phyloP scores from a whole-genome alignment of 768 basidiomycete species.

The Auricularia heimuer region DNA sequence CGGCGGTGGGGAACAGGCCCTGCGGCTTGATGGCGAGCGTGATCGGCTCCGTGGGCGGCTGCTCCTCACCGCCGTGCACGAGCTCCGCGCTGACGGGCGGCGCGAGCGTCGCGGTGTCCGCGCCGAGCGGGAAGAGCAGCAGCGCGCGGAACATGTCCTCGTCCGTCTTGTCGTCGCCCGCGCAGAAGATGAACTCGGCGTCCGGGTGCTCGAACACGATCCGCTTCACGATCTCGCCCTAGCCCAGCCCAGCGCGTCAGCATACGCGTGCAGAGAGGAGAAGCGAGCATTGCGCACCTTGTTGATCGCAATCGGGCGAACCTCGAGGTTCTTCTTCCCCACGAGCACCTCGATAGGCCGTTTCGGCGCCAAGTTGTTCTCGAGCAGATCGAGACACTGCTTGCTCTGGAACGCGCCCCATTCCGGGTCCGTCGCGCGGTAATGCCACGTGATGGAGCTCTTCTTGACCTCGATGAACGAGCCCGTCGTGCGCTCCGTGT shows the following conservation, averaged over 20 bases:
- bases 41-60: slow-evolving; percentile 26
- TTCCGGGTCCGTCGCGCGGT: slow-evolving; percentile 84
- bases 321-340: slow-evolving; percentile 98
- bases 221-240: slow-evolving; percentile 94
- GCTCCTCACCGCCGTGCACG: slow-evolving; percentile 3
- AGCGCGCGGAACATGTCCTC: slow-evolving; percentile 99
- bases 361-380: slow-evolving; percentile 88
- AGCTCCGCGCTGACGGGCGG: slow-evolving; percentile 7
- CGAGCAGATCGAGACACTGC: slow-evolving; percentile 91
- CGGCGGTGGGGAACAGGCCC: slow-evolving; percentile 81
- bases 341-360: slow-evolving; percentile 94
- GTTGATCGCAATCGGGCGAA: slow-evolving; percentile 89
- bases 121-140: slow-evolving; percentile 41
- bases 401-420: slow-evolving; percentile 95
- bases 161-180: slow-evolving; percentile 98
- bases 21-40: slow-evolving; percentile 58
- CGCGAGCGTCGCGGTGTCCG: slow-evolving; percentile 14
- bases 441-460: slow-evolving; percentile 97
- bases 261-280: background rate
- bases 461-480: slow-evolving; percentile 95
- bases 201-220: slow-evolving; percentile 89
- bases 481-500: slow-evolving; percentile 95
- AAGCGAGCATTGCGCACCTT: slow-evolving; percentile 39
- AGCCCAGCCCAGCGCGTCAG: background rate
- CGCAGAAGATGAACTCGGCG: slow-evolving; percentile 93